Base-by-base conservation (phyloP, 1,284 basidiomycete species). In the Entoloma clypeatum region DNA sequence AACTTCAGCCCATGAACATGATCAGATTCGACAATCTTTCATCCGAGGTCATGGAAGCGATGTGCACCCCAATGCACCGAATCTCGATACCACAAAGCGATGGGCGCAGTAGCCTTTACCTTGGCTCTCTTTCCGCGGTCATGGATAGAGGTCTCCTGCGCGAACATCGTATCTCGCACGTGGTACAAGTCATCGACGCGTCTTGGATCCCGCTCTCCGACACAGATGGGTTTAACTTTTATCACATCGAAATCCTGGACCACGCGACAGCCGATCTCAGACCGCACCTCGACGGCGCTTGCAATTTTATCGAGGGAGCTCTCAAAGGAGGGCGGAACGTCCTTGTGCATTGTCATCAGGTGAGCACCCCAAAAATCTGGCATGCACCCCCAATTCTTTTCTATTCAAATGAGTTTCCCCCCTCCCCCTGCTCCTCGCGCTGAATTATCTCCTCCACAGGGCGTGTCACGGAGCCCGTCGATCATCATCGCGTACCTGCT, bases 31-130 rank as follows among this genome's bases (percentile, higher is more conserved):
- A 83, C 57, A 72, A 68, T 45, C 62, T 86, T 44, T 68, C 82
- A 9, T 72, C 74, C 24, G 83, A 84, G 50, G 80, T 86, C 41
- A 78, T 82, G 72, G 78, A 85, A 59, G 78, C 84, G 11, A 82
- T 86, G 77, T 85, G 81, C 65, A 86, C 83, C 0, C 83, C 84
- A 0, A 85, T 86, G 83, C 83, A 86, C 61, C 71, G 71, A 47
- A 75, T 86, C 54, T 63, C 81, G 16, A 63, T 79, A 16, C 65
- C 76, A 4, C 53, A 63, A 24, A 52, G 49, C 3, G 30, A 47
- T 31, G 44, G 53, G 21, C 58, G 61, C 4, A 74, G 76, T 19
- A 54, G 63, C 1, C 71, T 80, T 25, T 77, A 70, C 55, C 59
- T 80, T 13, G 76, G 78, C 25, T 78, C 75, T 31, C 62, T 80